Evolutionary conservation across 805 yeast species (phyloP), one percentile per base, ranked within the genome.

Genomic region (Kodamaea fukazawae): DNA sequence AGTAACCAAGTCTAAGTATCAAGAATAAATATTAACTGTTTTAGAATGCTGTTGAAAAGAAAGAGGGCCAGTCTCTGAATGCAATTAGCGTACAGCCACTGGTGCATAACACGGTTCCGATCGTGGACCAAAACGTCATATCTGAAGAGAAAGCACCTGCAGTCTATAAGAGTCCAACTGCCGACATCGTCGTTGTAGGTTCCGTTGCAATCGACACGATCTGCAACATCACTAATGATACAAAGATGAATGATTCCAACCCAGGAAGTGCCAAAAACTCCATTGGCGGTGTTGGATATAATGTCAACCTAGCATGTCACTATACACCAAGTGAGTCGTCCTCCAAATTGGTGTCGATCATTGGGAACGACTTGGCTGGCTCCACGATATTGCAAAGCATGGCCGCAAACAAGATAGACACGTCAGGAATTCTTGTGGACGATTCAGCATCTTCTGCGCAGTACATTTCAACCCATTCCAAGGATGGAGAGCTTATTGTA

Each of bases 281-380:
- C 0, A 56, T 86, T 7, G 96, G 96, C 1, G 96, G 96, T 1
- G 96, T 88, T 2, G 96, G 88, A 0, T 81, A 75, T 56, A 88
- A 89, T 51, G 80, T 88, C 11, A 80, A 86, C 0, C 52, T 75
- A n/a, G 91, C 93, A 0, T 67, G 83, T 3, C 52, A 60, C 13
- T 73, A 68, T 43, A 44, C 48, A 4, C 28, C 42, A 5, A 29
- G 37, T n/a, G 14, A 23, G 10, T n/a, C 35, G 7, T 40, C 13
- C 36, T 48, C 65, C 1, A 62, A 74, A 15, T 67, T 86, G 23
- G 59, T 87, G 0, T 77, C 89, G 0, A 68, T 73, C 4, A 67
- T 86, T 4, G 88, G 86, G 2, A 53, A 69, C n/a, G 91, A 84
- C 46, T 41, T 61, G 7, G 67, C 76, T 3, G 87, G 86, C 0